Percentiles rank a stretch among this genome's conserved stretches.
These are phyloP conservation scores for Fistulifera solaris DNA, from an alignment of 108 stramenopile species.

Conservation along the genomic window DNA sequence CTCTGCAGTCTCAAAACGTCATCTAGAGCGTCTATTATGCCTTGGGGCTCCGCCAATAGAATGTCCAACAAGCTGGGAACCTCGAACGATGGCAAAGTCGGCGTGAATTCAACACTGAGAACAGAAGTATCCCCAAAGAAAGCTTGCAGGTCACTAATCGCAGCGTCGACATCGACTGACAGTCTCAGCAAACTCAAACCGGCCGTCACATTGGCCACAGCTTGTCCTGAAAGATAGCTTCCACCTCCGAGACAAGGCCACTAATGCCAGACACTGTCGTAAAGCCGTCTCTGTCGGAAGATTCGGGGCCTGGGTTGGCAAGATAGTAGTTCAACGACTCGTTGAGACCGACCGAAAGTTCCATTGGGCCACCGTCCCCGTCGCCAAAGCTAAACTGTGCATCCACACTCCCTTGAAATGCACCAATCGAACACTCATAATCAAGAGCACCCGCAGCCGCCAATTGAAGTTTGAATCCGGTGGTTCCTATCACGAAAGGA, in stretches of 20 bases:
- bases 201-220: constrained; percentile 1
- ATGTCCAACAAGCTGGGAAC: constrained; percentile 5
- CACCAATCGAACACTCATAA: constrained; percentile 17
- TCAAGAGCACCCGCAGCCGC: constrained; percentile 5
- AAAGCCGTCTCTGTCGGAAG: constrained; percentile 1
- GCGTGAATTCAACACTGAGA: background rate
- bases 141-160: constrained; percentile 16
- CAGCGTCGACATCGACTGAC: background rate
- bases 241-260: constrained; percentile 8
- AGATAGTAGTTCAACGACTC: constrained; percentile 24
- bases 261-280: constrained; percentile 4
- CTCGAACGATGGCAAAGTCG: constrained; percentile 1
- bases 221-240: constrained; percentile 14
- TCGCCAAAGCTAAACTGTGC: constrained; percentile 9
- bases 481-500: constrained; percentile 22
- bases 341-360: constrained; percentile 15
- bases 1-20: constrained; percentile 3
- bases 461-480: constrained; percentile 18
- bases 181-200: background rate
- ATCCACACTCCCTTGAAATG: constrained; percentile 14
- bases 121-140: background rate
- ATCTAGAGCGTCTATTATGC: constrained; percentile 19
- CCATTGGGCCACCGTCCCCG: background rate
- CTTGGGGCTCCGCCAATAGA: constrained; percentile 16
- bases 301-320: background rate